Evolutionary conservation across 2,329 filamentous ascomycete species (phyloP), one percentile per base, ranked within the genome.

Genomic region (Raffaelea arxii): DNA sequence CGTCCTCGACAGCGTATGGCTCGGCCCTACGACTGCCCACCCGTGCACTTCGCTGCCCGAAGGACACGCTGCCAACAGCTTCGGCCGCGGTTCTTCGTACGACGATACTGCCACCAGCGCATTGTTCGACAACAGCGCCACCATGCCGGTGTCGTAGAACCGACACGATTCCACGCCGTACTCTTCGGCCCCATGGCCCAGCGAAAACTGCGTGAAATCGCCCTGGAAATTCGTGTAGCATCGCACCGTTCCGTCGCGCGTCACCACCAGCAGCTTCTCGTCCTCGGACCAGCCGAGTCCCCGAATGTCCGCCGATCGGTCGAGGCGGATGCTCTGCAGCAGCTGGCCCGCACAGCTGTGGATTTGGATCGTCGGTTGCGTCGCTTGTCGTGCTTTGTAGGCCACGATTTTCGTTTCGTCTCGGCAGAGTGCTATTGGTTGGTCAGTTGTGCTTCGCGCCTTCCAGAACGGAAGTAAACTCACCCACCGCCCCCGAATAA

Each of bases 241-340:
- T 50, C 90, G 77, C 38, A 97, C 91, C 1, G 82, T 91, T 22
- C 92, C 92, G 59, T 98, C 91, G 45, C 85, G 78, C 10, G 89
- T 87, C 44, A 97, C 81, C 0, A 96, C 84, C 4, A 98, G 70
- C 41, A 98, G 74, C 60, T 86, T 84, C 71, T 98, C 92, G 54
- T 96, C 88, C 58, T 95, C 91, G 19, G 90, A 95, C 92, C 92
- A 98, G 27, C 92, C 92, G 19, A 98, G 74, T 2, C 87, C 89
- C 62, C 83, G 85, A 59, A 98, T 86, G 11, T 54, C 49, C 3
- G 81, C 72, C 40, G 87, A 87, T 66, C 90, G 87, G 57, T 97
- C 91, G 90, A 91, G 97, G 62, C 84, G 78, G 54, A 96, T 88
- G 60, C 79, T 80, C 57, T 84, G 82, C 52, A 98, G 83, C 48